These are phyloP conservation scores for Psilocybe tampanensis DNA, from an alignment of 768 basidiomycete genomes.

Conservation along the genomic window DNA sequence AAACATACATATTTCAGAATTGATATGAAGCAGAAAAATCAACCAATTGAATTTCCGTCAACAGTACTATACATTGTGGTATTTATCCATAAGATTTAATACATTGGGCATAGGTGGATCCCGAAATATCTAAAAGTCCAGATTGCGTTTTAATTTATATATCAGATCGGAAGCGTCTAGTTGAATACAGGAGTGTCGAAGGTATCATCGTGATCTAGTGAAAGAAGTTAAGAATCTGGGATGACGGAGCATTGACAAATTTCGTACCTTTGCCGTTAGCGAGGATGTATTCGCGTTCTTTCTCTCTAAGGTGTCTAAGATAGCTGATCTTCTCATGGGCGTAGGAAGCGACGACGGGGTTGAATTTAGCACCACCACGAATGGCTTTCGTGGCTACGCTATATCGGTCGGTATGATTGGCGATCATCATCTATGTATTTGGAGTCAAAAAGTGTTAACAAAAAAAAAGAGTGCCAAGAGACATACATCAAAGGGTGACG, in stretches of 20 bases:
- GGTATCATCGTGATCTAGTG: conserved; percentile 43
- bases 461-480: neutral
- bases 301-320: conserved; percentile 61
- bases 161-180: conserved; percentile 12
- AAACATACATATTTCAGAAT: too few relatives aligned
- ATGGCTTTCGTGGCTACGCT: conserved; percentile 65
- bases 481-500: conserved; percentile 76
- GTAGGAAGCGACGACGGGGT: conserved; percentile 55
- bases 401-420: conserved; percentile 69
- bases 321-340: conserved; percentile 59
- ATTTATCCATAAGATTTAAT: too few relatives aligned
- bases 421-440: conserved; percentile 69
- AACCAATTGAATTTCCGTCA: too few relatives aligned
- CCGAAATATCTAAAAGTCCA: too few relatives aligned
- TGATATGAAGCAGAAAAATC: too few relatives aligned
- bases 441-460: neutral
- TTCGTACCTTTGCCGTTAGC: conserved; percentile 57
- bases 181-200: conserved; percentile 52
- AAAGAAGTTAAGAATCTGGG: neutral
- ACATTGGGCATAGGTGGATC: too few relatives aligned
- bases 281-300: conserved; percentile 64
- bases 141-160: too few relatives aligned
- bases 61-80: too few relatives aligned
- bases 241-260: neutral
- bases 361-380: conserved; percentile 51